These are phyloP conservation scores for Aurifilum marmelostoma DNA, from an alignment of 2,329 filamentous ascomycete genomes.

Conservation along the genomic window DNA sequence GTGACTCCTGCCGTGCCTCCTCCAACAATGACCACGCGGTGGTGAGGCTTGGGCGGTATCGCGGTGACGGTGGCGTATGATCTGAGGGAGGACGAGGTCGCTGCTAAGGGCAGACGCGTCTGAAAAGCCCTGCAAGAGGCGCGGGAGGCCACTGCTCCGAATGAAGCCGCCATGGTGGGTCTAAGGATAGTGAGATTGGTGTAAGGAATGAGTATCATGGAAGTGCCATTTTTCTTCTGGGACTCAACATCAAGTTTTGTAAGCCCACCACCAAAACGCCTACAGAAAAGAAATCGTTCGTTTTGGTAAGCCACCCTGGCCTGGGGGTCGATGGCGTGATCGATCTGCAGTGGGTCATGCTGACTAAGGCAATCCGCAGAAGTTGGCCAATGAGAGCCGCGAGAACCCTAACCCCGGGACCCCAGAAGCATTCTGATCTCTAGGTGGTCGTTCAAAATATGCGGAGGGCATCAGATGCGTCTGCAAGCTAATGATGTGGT, in stretches of 20 bases:
- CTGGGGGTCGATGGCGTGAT: conserved; percentile 23
- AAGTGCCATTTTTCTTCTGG: background rate
- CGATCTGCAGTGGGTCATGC: conserved; percentile 3
- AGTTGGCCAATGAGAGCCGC: background rate
- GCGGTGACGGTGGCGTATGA: conserved; percentile 28
- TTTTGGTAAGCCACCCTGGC: conserved; percentile 12
- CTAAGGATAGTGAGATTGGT: background rate
- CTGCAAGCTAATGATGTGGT: no score
- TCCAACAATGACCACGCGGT: conserved; percentile 32
- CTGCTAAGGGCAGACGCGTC: background rate
- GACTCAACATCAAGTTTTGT: background rate
- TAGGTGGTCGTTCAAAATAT: no score
- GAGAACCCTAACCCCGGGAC: background rate
- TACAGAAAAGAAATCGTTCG: conserved; percentile 2
- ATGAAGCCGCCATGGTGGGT: conserved; percentile 17
- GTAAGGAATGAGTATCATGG: background rate
- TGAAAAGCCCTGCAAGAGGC: conserved; percentile 17
- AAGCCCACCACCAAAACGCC: background rate
- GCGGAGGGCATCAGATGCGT: no score
- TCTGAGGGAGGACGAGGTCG: conserved; percentile 16
- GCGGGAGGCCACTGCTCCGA: conserved; percentile 21
- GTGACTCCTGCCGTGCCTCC: conserved; percentile 33
- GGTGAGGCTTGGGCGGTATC: conserved; percentile 31
- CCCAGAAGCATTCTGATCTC: no score
- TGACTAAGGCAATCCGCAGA: background rate